These are phyloP conservation scores for Diaporthe batatas DNA, from an alignment of 2,329 filamentous ascomycete species.

Conservation along the genomic window DNA sequence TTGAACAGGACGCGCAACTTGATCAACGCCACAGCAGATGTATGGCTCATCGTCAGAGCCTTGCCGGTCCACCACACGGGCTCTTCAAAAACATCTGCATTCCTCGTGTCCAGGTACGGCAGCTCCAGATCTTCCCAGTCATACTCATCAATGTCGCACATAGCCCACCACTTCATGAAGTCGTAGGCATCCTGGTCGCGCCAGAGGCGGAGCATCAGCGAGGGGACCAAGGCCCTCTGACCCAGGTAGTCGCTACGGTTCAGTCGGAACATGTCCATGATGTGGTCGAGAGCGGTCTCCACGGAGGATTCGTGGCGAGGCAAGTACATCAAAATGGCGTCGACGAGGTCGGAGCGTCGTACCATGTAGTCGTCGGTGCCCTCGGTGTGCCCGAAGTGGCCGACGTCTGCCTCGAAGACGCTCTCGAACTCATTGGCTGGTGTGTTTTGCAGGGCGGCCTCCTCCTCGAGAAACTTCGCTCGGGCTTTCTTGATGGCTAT, in stretches of 20 bases:
- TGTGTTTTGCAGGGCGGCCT: constrained; percentile 44
- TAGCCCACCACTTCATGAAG: constrained; percentile 62
- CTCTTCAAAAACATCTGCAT: constrained; percentile 58
- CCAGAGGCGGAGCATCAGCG: constrained; percentile 49
- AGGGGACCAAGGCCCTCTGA: constrained; percentile 45
- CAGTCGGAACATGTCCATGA: constrained; percentile 37
- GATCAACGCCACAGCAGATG: background rate
- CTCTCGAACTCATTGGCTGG: constrained; percentile 34
- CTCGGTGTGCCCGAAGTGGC: constrained; percentile 47
- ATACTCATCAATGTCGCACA: constrained; percentile 46
- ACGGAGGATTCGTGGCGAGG: constrained; percentile 49
- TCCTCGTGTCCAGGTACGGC: constrained; percentile 53
- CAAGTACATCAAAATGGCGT: constrained; percentile 48
- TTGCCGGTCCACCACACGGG: background rate
- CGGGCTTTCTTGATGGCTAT: constrained; percentile 44
- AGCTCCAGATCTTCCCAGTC: constrained; percentile 52
- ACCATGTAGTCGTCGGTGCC: constrained; percentile 51
- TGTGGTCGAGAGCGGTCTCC: constrained; percentile 37
- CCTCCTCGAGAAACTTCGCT: constrained; percentile 44
- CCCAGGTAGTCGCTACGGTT: constrained; percentile 45
- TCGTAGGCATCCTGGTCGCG: constrained; percentile 57
- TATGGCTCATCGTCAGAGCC: background rate
- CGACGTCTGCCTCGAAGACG: constrained; percentile 50
- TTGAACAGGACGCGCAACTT: background rate
- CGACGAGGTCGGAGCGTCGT: constrained; percentile 47